These are phyloP conservation scores for Candida montana DNA, from an alignment of 805 yeast species.

Conservation along the genomic window DNA sequence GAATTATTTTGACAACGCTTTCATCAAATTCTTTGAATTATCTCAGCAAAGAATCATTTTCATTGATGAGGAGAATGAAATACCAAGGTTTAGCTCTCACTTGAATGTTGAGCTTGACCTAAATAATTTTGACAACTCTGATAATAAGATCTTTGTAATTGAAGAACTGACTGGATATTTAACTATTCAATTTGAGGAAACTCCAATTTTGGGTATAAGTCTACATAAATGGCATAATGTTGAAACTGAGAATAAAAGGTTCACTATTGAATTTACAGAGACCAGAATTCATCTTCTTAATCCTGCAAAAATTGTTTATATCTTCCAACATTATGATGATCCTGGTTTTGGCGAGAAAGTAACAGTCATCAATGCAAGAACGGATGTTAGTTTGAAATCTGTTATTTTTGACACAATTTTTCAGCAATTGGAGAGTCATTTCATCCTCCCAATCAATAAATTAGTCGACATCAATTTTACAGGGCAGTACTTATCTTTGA, in stretches of 20 bases:
- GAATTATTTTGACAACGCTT: background rate
- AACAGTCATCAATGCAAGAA: slow-evolving; percentile 2
- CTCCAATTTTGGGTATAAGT: slow-evolving; percentile 12
- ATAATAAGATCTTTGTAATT: slow-evolving; percentile 10
- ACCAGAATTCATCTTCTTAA: slow-evolving; percentile 20
- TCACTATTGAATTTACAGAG: slow-evolving; percentile 9
- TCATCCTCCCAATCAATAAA: slow-evolving; percentile 1
- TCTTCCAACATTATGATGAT: slow-evolving; percentile 4
- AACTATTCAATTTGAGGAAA: slow-evolving; percentile 8
- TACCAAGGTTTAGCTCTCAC: slow-evolving; percentile 3
- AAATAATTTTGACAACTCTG: slow-evolving; percentile 9
- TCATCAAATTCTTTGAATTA: background rate
- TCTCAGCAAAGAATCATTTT: background rate
- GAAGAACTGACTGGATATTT: slow-evolving; percentile 13
- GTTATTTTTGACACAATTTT: slow-evolving; percentile 21
- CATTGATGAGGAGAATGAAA: background rate
- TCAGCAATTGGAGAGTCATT: slow-evolving; percentile 12
- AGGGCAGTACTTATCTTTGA: background rate
- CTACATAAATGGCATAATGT: slow-evolving; percentile 21
- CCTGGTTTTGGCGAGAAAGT: slow-evolving; percentile 5
- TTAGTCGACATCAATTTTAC: background rate
- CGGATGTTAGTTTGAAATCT: slow-evolving; percentile 21
- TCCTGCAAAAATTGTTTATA: slow-evolving; percentile 6
- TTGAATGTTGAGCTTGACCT: slow-evolving; percentile 1
- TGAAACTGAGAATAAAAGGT: slow-evolving; percentile 6